Conservation (phyloP, 345 rosid species). For the Pelargonium nanum region DNA sequence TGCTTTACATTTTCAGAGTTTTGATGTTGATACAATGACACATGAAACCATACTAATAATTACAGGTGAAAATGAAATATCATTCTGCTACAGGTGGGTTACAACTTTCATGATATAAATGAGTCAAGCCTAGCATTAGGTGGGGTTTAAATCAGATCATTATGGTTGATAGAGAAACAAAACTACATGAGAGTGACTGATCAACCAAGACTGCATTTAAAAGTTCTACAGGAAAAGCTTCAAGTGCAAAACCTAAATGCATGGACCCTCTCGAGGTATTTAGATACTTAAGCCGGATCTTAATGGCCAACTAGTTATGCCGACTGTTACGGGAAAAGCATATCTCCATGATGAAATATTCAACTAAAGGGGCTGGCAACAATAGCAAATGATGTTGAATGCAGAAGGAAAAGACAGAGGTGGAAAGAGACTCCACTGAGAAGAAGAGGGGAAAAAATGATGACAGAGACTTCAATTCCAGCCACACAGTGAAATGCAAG, state of each 20-base stretch:
- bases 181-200: not conserved
- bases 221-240: not conserved
- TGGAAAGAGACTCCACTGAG: no score
- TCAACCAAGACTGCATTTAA: not conserved
- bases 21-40: not conserved
- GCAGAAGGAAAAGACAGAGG: no score
- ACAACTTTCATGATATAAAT: not conserved
- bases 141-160: not conserved
- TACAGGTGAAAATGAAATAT: not conserved
- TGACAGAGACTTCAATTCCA: no score
- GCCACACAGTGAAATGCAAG: no score
- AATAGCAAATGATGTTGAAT: no score
- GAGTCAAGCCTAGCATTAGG: not conserved
- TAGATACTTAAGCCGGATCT: no score
- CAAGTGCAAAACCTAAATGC: not conserved
- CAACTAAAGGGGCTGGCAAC: no score
- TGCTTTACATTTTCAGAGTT: not conserved
- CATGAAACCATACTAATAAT: not conserved
- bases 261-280: no score
- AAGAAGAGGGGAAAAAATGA: no score
- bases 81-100: not conserved
- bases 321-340: no score
- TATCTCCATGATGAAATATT: no score
- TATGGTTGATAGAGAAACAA: not conserved
- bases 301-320: no score